phyloP scores from a whole-genome alignment of 2,329 filamentous ascomycete species.

The Colletotrichum cuscutae region DNA sequence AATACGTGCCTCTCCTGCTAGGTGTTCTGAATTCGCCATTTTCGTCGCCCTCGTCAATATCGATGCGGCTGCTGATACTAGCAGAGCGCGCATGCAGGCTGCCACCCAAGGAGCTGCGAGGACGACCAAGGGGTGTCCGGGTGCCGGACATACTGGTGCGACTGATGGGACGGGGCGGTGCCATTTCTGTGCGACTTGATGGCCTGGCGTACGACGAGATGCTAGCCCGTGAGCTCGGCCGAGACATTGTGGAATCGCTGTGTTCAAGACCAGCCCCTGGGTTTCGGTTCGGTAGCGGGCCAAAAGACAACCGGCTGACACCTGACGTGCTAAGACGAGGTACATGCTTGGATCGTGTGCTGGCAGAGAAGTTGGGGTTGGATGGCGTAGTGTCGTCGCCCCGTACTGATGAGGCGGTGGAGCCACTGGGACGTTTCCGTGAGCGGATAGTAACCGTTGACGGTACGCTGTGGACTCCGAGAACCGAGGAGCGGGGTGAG shows the following conservation, averaged over 20 bases:
- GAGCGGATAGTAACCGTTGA: slow-evolving; percentile 73
- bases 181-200: slow-evolving; percentile 64
- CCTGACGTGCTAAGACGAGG: slow-evolving; percentile 70
- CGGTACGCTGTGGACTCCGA: slow-evolving; percentile 56
- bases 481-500: slow-evolving; percentile 72
- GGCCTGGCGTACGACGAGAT: slow-evolving; percentile 65
- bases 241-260: slow-evolving; percentile 60
- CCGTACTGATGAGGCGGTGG: slow-evolving; percentile 57
- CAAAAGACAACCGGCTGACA: slow-evolving; percentile 72
- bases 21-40: slow-evolving; percentile 59
- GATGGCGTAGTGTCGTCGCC: slow-evolving; percentile 57
- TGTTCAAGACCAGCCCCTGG: slow-evolving; percentile 51
- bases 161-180: slow-evolving; percentile 70
- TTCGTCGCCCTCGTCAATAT: slow-evolving; percentile 57
- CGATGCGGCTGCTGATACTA: slow-evolving; percentile 64
- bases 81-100: slow-evolving; percentile 64
- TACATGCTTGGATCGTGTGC: slow-evolving; percentile 60
- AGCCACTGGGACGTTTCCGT: slow-evolving; percentile 74
- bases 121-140: slow-evolving; percentile 75
- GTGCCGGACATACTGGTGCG: slow-evolving; percentile 69
- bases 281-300: slow-evolving; percentile 67
- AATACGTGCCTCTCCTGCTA: slow-evolving; percentile 65
- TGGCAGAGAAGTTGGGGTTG: slow-evolving; percentile 43
- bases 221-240: slow-evolving; percentile 80
- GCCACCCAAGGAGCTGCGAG: slow-evolving; percentile 71